These are phyloP conservation scores for Bertia moriformis DNA, from an alignment of 2,329 filamentous ascomycete genomes.

Conservation along the genomic window DNA sequence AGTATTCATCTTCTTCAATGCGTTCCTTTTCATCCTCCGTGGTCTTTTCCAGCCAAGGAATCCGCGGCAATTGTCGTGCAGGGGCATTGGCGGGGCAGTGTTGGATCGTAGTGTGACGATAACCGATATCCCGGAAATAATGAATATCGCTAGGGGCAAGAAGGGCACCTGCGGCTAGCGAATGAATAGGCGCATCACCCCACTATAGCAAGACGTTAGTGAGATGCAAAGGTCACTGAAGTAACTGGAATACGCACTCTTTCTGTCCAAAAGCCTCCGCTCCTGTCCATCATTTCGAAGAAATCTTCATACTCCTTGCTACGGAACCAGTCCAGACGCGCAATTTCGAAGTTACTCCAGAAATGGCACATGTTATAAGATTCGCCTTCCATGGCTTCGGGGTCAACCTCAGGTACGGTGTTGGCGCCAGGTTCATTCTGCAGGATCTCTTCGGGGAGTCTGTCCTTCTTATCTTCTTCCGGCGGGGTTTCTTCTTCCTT, in stretches of 20 bases:
- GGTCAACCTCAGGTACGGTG: slow-evolving; percentile 67
- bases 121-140: slow-evolving; percentile 98
- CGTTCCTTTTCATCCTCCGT: slow-evolving; percentile 71
- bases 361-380: slow-evolving; percentile 99
- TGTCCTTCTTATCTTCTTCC: slow-evolving; percentile 18
- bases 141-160: slow-evolving; percentile 74
- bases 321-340: slow-evolving; percentile 83
- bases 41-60: slow-evolving; percentile 69
- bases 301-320: slow-evolving; percentile 97
- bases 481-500: slow-evolving; percentile 27
- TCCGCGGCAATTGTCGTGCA: slow-evolving; percentile 65
- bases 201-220: slow-evolving; percentile 53
- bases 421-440: slow-evolving; percentile 53
- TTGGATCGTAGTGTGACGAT: slow-evolving; percentile 95
- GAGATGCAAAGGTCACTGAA: slow-evolving; percentile 1
- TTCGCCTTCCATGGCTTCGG: slow-evolving; percentile 66
- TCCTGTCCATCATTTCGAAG: slow-evolving; percentile 96
- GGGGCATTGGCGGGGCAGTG: slow-evolving; percentile 95
- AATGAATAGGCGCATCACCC: slow-evolving; percentile 97
- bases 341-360: slow-evolving; percentile 99
- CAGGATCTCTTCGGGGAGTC: slow-evolving; percentile 55
- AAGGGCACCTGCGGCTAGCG: slow-evolving; percentile 80
- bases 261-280: slow-evolving; percentile 98
- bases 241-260: slow-evolving; percentile 42
- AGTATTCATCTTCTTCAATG: slow-evolving; percentile 88